Base-by-base conservation (phyloP, 441 rosid species). In the Pelargonium myrrhifolium region DNA sequence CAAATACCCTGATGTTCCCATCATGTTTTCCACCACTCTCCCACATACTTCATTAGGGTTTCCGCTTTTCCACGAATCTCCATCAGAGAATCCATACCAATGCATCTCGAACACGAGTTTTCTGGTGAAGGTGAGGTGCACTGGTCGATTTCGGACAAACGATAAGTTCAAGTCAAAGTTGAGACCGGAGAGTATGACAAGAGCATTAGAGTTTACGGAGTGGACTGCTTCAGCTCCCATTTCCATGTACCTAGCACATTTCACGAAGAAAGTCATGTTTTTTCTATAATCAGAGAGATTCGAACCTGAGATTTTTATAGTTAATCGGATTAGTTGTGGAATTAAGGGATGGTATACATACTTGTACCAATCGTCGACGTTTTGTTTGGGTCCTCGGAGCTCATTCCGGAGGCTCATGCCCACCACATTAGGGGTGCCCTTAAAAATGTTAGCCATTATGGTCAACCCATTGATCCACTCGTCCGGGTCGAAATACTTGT, bases 381-480 rank as follows among this genome's bases (percentile, higher is more conserved):
- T 92, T 75, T 90, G 96, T 75, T 72, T 88, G 10, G 84, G 82
- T 71, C 97, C 97, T 58, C 98, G 79, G 35, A 90, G 96, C 65
- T 93, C 96, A 47, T 93, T 93, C 67, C 98, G 84, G 62, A 93
- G 56, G 84, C 97, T 89, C 90, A 90, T 82, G 66, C 85, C 97
- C 31, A 89, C 75, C 3, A 89, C 90, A 65, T 89, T 79, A 24
- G 80, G 11, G 22, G 80, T 80, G 49, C 84, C 87, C 1, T 75
- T 76, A 65, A 86, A 88, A 64, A 85, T 53, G 66, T 81, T 74
- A 6, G 97, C 96, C 85, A 90, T 83, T 45, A 45, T 74, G n/a
- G 78, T 69, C 15, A 93, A 71, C 18, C 98, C 96, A 1, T 66
- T 68, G 70, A 90, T 74, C 98, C 98, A 90, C 37, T 71, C 49